Evolutionary conservation across 495 filamentous ascomycete genomes (phyloP).

Genomic region (Neurospora sp.): DNA sequence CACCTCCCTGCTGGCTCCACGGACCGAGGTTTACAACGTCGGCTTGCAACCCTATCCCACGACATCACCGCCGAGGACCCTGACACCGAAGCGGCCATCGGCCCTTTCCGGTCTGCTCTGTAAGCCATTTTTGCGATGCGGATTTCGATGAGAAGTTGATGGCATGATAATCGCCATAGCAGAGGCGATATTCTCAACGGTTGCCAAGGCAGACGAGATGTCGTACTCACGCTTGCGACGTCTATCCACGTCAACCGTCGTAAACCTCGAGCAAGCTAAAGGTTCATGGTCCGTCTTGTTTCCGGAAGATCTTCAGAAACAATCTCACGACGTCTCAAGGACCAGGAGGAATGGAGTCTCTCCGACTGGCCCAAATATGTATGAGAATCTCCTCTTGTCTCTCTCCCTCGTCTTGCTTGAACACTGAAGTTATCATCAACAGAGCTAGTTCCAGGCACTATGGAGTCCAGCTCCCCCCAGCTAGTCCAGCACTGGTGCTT

Average conservation of each 20-base stretch:
- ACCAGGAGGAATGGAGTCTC: neutral
- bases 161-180: neutral
- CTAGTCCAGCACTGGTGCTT: neutral
- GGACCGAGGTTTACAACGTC: neutral
- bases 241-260: neutral
- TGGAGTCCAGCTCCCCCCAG: neutral
- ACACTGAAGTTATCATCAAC: neutral
- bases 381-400: neutral
- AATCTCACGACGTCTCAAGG: neutral
- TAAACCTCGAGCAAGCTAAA: neutral
- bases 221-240: neutral
- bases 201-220: neutral
- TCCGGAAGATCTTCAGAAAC: neutral
- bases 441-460: neutral
- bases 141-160: neutral
- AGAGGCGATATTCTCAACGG: neutral
- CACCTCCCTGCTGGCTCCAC: neutral
- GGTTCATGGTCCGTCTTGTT: neutral
- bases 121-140: neutral
- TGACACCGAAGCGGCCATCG: neutral
- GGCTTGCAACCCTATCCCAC: neutral
- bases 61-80: neutral
- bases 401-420: neutral
- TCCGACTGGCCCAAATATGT: neutral
- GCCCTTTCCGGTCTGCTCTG: neutral